These are phyloP conservation scores for Spathaspora sp. DNA, from an alignment of 805 yeast species.

Conservation along the genomic window DNA sequence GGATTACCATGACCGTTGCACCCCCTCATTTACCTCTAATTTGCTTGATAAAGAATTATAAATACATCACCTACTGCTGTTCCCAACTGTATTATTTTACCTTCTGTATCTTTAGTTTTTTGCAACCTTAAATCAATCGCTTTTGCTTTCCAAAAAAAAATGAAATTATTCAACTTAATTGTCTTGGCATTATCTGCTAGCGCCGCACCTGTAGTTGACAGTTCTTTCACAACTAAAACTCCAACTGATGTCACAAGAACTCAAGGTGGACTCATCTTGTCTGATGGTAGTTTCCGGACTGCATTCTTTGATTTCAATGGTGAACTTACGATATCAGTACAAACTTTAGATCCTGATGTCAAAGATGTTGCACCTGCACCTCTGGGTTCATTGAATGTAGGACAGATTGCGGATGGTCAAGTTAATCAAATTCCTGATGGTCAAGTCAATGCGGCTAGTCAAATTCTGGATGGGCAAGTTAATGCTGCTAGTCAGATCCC, in stretches of 20 bases:
- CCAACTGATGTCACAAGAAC: not conserved
- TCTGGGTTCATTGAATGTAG: conserved; percentile 7
- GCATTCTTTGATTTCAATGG: not conserved
- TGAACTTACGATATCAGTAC: not conserved
- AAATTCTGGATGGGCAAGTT: conserved; percentile 28
- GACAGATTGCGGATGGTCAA: conserved; percentile 46
- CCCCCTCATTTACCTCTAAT: not conserved
- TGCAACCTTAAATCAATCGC: not conserved
- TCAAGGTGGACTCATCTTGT: not conserved
- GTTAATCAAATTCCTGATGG: conserved; percentile 17
- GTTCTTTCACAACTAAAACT: not conserved
- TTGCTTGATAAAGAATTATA: too few species aligned
- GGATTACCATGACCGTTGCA: not conserved
- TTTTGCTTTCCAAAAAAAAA: too few species aligned
- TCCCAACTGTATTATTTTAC: too few species aligned
- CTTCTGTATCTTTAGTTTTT: too few species aligned
- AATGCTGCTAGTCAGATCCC: conserved; percentile 5
- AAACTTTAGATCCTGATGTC: not conserved
- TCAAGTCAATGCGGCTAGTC: conserved; percentile 17
- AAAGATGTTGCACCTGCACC: not conserved
- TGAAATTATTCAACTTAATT: not conserved
- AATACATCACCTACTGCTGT: not conserved
- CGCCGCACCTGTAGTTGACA: not conserved
- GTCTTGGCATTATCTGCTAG: not conserved
- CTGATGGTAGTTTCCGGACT: not conserved